A percentile compares a stretch with the other conserved stretches of the same genome.
These are phyloP conservation scores for Rubus idaeus DNA, from an alignment of 306 rosid species.

Conservation along the genomic window DNA sequence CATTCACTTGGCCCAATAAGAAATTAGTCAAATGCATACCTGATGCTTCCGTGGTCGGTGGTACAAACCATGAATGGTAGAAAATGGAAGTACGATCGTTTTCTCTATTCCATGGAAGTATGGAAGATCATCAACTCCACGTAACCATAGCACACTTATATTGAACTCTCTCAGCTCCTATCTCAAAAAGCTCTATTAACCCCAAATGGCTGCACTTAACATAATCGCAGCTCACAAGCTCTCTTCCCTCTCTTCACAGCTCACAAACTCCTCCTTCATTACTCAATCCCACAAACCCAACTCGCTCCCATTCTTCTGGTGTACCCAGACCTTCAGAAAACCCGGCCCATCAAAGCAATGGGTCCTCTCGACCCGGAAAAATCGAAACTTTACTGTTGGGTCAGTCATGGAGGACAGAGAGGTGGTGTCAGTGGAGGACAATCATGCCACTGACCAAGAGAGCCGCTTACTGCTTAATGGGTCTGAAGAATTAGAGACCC, in stretches of 20 bases:
- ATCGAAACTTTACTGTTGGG: constrained; percentile 39
- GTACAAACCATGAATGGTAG: constrained; percentile 10
- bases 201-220: constrained; percentile 51
- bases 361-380: constrained; percentile 22
- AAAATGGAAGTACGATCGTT: constrained; percentile 2
- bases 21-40: neutral
- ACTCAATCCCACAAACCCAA: constrained; percentile 27
- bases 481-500: constrained; percentile 34
- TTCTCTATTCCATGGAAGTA: neutral
- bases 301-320: constrained; percentile 19
- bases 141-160: neutral
- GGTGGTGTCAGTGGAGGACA: constrained; percentile 37
- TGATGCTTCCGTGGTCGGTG: neutral
- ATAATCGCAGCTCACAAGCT: constrained; percentile 25
- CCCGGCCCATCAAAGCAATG: constrained; percentile 20
- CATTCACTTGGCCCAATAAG: neutral
- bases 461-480: constrained; percentile 29
- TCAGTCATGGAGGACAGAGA: constrained; percentile 60
- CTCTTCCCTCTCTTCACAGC: constrained; percentile 18
- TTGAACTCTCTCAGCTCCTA: neutral
- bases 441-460: constrained; percentile 25
- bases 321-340: constrained; percentile 23
- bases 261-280: constrained; percentile 21
- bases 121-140: neutral
- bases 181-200: neutral